phyloP scores from a whole-genome alignment of 495 filamentous ascomycete genomes.

The Penicillium diatomitis region DNA sequence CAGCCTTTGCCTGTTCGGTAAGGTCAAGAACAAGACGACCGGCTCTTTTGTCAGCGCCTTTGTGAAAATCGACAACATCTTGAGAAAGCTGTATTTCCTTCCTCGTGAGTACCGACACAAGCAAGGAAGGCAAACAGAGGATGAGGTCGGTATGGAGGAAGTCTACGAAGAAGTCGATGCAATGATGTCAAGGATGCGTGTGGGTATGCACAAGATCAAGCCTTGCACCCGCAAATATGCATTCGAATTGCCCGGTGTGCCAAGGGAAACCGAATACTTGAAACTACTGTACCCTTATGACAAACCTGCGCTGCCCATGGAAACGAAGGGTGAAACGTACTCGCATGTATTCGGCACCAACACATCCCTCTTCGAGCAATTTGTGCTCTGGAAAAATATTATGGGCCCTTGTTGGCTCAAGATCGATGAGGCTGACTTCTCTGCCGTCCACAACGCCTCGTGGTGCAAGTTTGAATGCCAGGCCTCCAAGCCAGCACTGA shows the following conservation, averaged over 20 bases:
- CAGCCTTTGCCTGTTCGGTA: conserved; percentile 87
- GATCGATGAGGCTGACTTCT: conserved; percentile 76
- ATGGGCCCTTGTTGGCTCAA: conserved; percentile 98
- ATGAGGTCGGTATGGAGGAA: conserved; percentile 80
- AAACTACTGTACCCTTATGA: conserved; percentile 91
- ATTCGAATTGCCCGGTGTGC: conserved; percentile 82
- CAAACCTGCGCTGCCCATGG: conserved; percentile 58
- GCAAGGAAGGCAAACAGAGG: conserved; percentile 58
- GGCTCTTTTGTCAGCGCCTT: conserved; percentile 81
- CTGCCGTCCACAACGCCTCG: conserved; percentile 78
- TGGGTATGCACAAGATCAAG: conserved; percentile 90
- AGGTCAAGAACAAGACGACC: conserved; percentile 83
- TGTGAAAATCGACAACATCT: conserved; percentile 89
- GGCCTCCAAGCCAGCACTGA: conserved; percentile 62
- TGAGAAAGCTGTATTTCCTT: conserved; percentile 87
- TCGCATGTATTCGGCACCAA: conserved; percentile 92
- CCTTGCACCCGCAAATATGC: conserved; percentile 84
- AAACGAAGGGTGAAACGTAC: conserved; percentile 76
- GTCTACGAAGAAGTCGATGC: conserved; percentile 81
- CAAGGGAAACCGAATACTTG: conserved; percentile 81
- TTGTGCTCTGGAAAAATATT: conserved; percentile 94
- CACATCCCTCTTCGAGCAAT: conserved; percentile 92
- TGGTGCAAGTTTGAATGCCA: conserved; percentile 94
- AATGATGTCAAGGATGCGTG: conserved; percentile 74
- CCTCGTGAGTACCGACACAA: conserved; percentile 64